Percentiles rank a stretch among this genome's conserved stretches.
Evolutionary conservation across 805 yeast genomes (phyloP).

Genomic region (Suhomyces canberraensis): DNA sequence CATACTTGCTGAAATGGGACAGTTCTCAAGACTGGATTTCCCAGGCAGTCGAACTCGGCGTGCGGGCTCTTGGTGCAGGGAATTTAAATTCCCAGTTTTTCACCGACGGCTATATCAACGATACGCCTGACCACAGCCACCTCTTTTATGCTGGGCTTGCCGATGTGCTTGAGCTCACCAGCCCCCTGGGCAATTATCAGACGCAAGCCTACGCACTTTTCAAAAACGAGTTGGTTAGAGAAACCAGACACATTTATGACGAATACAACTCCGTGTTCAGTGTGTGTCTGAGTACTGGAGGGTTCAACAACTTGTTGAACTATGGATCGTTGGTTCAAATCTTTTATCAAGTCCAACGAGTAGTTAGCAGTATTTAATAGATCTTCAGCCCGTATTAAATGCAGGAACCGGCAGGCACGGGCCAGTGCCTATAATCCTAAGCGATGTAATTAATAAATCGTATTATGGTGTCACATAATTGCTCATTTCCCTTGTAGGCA

Average conservation of each 20-base stretch:
- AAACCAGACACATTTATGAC: constrained; percentile 20
- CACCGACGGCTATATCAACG: constrained; percentile 21
- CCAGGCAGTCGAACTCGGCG: constrained; percentile 15
- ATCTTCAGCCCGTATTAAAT: background rate
- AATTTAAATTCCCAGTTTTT: constrained; percentile 18
- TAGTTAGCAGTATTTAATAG: constrained; percentile 8
- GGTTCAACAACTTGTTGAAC: constrained; percentile 12
- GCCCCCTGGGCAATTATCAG: constrained; percentile 13
- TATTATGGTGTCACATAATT: constrained; percentile 11
- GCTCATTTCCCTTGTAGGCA: constrained; percentile 13
- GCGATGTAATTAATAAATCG: background rate
- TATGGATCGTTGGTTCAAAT: constrained; percentile 19
- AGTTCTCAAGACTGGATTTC: constrained; percentile 14
- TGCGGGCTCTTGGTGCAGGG: constrained; percentile 8
- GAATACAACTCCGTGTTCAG: constrained; percentile 5
- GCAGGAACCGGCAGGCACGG: background rate
- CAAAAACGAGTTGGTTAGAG: constrained; percentile 16
- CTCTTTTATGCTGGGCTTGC: constrained; percentile 22
- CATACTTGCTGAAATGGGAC: constrained; percentile 12
- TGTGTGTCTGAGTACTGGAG: constrained; percentile 5
- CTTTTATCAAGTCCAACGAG: constrained; percentile 15
- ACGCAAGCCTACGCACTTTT: constrained; percentile 16
- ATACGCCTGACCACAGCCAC: constrained; percentile 18
- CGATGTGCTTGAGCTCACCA: constrained; percentile 16
- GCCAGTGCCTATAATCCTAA: background rate